Evolutionary conservation across 495 filamentous ascomycete genomes (phyloP).

Genomic region (Entonaema liquescens): DNA sequence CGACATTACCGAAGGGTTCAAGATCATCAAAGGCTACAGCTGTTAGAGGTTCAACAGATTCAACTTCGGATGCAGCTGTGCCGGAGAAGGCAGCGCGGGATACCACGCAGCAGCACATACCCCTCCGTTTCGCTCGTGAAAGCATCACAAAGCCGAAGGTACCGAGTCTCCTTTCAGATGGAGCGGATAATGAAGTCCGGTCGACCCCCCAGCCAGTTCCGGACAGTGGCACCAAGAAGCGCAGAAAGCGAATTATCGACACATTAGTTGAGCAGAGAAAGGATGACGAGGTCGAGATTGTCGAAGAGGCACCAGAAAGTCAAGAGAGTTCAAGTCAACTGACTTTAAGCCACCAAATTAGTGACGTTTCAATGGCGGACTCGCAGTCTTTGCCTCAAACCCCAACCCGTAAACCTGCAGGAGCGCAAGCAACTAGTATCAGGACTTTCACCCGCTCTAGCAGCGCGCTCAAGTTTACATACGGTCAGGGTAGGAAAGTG

Average conservation of each 20-base stretch:
- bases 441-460: conserved; percentile 42
- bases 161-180: neutral
- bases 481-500: conserved; percentile 60
- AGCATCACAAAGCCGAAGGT: conserved; percentile 10
- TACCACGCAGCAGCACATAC: conserved; percentile 46
- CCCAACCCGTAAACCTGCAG: conserved; percentile 26
- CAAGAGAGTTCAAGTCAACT: conserved; percentile 24
- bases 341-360: conserved; percentile 26
- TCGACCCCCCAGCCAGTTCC: conserved; percentile 17
- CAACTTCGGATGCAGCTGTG: neutral
- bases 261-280: conserved; percentile 57
- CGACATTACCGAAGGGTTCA: conserved; percentile 34
- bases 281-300: conserved; percentile 20
- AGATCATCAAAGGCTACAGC: conserved; percentile 6
- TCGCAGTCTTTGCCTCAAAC: conserved; percentile 34
- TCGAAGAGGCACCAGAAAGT: conserved; percentile 20
- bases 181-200: conserved; percentile 11
- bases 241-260: conserved; percentile 64
- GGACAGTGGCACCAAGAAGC: conserved; percentile 31
- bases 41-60: conserved; percentile 9
- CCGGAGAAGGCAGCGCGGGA: neutral
- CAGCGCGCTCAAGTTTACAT: conserved; percentile 55
- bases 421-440: conserved; percentile 26
- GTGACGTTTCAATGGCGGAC: conserved; percentile 32
- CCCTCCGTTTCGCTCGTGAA: conserved; percentile 49